Evolutionary conservation across 331 rosid species (phyloP).

Genomic region (Cydonia oblonga): DNA sequence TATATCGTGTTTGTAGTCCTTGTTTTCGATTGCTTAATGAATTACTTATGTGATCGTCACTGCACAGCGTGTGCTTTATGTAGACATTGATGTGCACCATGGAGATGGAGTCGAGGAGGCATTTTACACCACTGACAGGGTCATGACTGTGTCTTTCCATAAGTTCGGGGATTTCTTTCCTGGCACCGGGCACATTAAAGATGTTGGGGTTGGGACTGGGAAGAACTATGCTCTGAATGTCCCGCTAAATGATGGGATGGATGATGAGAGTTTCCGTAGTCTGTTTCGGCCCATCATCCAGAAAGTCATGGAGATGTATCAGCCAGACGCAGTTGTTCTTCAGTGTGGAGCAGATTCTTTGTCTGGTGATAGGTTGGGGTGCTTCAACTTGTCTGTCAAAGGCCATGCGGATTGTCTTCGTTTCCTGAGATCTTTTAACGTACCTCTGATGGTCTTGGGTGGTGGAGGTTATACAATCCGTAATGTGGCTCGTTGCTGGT

Average conservation of each 20-base stretch:
- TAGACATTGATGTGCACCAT: slow-evolving; percentile 89
- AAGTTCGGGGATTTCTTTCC: slow-evolving; percentile 96
- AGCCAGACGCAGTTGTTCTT: slow-evolving; percentile 89
- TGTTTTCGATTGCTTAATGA: background rate
- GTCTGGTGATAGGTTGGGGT: slow-evolving; percentile 77
- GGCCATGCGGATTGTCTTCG: slow-evolving; percentile 97
- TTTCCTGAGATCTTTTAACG: slow-evolving; percentile 70
- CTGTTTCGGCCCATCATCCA: slow-evolving; percentile 67
- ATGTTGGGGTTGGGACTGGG: slow-evolving; percentile 59
- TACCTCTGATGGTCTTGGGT: slow-evolving; percentile 83
- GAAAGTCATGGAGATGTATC: slow-evolving; percentile 78
- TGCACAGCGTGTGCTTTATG: slow-evolving; percentile 78
- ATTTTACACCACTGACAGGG: slow-evolving; percentile 87
- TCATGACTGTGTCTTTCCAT: slow-evolving; percentile 90
- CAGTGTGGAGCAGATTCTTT: slow-evolving; percentile 95
- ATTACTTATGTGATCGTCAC: background rate
- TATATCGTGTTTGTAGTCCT: background rate
- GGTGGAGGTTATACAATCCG: slow-evolving; percentile 94
- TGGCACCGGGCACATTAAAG: slow-evolving; percentile 77
- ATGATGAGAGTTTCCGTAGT: slow-evolving; percentile 65
- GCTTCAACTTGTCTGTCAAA: slow-evolving; percentile 86
- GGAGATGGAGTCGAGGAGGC: slow-evolving; percentile 99
- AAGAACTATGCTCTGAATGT: slow-evolving; percentile 75
- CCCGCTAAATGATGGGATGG: slow-evolving; percentile 85
- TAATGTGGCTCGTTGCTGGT: slow-evolving; percentile 97